Conservation (phyloP, 768 basidiomycete genomes). For the Naematelia aurantialba region DNA sequence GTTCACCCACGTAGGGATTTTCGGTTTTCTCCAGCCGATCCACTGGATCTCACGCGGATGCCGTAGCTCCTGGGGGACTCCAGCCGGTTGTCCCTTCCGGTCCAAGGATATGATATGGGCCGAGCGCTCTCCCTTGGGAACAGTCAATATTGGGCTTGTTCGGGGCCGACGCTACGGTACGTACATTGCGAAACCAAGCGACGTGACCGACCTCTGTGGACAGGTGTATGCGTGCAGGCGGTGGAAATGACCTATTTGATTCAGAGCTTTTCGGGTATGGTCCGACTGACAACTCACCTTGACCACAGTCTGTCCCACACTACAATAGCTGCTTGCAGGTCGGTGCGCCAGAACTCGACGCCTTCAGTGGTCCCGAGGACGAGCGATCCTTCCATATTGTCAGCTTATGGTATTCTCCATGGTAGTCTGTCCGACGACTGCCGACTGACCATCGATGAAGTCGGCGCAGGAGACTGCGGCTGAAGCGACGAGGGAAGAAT, state of each 20-base stretch:
- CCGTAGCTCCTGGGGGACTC: conserved; percentile 33
- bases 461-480: conserved; percentile 27
- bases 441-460: conserved; percentile 25
- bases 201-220: conserved; percentile 30
- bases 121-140: conserved; percentile 13
- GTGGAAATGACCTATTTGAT: conserved; percentile 16
- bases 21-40: conserved; percentile 41
- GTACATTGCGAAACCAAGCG: conserved; percentile 27
- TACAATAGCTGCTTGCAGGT: conserved; percentile 27
- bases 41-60: conserved; percentile 38
- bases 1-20: conserved; percentile 17
- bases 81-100: conserved; percentile 18
- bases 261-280: conserved; percentile 3
- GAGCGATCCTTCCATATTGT: conserved; percentile 18
- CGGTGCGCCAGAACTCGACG: conserved; percentile 37
- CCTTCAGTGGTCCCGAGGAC: conserved; percentile 29
- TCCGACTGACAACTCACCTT: conserved; percentile 18
- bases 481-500: conserved; percentile 31
- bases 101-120: conserved; percentile 30
- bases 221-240: conserved; percentile 16
- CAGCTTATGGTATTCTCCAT: background rate
- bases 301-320: conserved; percentile 45
- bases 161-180: conserved; percentile 1
- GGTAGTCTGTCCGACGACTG: background rate
- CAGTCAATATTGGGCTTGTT: too few relatives aligned